phyloP scores from a whole-genome alignment of 73 alveolate genomes.

The Tetrahymena elliotti region DNA sequence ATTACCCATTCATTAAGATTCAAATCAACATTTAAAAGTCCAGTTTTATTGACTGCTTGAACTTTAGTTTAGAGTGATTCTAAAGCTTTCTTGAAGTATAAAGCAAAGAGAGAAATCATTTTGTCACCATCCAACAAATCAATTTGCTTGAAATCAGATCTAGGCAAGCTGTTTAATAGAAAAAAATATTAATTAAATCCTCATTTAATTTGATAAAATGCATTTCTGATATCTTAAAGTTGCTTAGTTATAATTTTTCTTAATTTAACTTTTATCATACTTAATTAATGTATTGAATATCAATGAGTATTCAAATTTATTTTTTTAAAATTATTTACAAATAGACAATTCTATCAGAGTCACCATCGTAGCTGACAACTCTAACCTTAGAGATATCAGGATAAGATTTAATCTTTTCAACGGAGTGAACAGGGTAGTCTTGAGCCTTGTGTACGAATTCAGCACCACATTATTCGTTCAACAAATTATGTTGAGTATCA shows the following conservation, averaged over 20 bases:
- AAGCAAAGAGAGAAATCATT: conserved; percentile 57
- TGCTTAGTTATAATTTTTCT: background rate
- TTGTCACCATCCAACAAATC: conserved; percentile 79
- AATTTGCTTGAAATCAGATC: background rate
- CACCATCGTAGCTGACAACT: conserved; percentile 68
- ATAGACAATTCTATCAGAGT: conserved; percentile 87
- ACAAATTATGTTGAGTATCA: conserved; percentile 36
- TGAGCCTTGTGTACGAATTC: conserved; percentile 76
- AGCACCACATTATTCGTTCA: conserved; percentile 86
- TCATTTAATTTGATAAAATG: too few relatives aligned
- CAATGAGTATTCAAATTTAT: background rate
- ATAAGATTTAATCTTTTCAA: conserved; percentile 20
- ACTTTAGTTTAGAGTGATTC: background rate
- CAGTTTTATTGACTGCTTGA: conserved; percentile 6
- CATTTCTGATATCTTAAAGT: background rate
- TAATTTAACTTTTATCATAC: background rate
- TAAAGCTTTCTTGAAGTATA: conserved; percentile 43
- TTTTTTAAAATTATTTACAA: conserved; percentile 52
- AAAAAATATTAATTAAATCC: background rate
- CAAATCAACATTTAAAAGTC: conserved; percentile 17
- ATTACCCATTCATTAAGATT: conserved; percentile 42
- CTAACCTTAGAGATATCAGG: conserved; percentile 56
- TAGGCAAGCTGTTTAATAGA: background rate
- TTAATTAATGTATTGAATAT: background rate
- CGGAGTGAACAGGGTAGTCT: conserved; percentile 52